These are phyloP conservation scores for Trifolium repens DNA, from an alignment of 306 rosid genomes.

Conservation along the genomic window DNA sequence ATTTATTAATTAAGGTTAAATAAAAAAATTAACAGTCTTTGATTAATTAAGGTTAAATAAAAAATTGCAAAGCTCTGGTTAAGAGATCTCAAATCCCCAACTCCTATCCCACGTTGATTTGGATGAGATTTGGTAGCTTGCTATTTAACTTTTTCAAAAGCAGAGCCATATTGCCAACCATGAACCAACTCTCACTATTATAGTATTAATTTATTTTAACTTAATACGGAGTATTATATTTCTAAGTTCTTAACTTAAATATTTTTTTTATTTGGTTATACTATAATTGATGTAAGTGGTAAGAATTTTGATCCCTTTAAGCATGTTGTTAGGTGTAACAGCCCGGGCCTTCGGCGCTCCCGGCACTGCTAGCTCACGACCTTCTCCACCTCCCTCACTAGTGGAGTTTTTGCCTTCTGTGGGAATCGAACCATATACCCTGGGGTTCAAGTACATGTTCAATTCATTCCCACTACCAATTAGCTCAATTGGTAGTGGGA, in stretches of 20 bases:
- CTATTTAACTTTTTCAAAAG: constrained; percentile 68
- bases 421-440: too few relatives aligned
- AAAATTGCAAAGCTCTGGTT: constrained; percentile 45
- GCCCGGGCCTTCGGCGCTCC: too few relatives aligned
- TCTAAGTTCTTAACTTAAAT: background rate
- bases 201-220: constrained; percentile 3
- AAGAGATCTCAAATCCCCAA: constrained; percentile 72
- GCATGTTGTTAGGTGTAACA: too few relatives aligned
- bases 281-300: too few relatives aligned
- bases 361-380: too few relatives aligned
- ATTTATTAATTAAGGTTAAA: constrained; percentile 45
- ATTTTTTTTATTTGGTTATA: too few relatives aligned
- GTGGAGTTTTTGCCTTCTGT: too few relatives aligned
- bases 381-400: too few relatives aligned
- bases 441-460: too few relatives aligned
- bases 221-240: constrained; percentile 2
- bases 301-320: too few relatives aligned
- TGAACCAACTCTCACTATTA: constrained; percentile 54
- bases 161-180: constrained; percentile 68
- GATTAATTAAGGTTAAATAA: constrained; percentile 51
- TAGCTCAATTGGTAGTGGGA: too few relatives aligned
- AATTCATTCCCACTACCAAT: too few relatives aligned
- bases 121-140: constrained; percentile 69
- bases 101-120: constrained; percentile 64
- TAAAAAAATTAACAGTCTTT: constrained; percentile 52